A percentile compares a stretch with the other conserved stretches of the same genome.
These are phyloP conservation scores for Thermomucor indicae-seudaticae DNA, from an alignment of 371 early-diverging fungal species.

Conservation along the genomic window DNA sequence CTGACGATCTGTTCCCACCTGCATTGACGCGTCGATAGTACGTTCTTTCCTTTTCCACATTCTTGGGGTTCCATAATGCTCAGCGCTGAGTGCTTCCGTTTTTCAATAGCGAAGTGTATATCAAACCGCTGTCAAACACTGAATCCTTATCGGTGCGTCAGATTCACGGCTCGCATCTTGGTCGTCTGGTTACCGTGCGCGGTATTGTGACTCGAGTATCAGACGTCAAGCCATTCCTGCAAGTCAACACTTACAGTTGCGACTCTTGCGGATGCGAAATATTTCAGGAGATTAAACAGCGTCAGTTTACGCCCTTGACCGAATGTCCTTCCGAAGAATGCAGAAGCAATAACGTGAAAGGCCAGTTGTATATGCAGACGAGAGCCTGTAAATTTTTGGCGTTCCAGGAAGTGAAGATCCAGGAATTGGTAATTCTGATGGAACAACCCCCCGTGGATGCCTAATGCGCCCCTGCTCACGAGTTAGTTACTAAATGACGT, in stretches of 20 bases:
- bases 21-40: slow-evolving; percentile 85
- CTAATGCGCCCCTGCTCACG: background rate
- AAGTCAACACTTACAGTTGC: slow-evolving; percentile 94
- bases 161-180: slow-evolving; percentile 80
- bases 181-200: slow-evolving; percentile 85
- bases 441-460: background rate
- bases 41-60: slow-evolving; percentile 21
- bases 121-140: slow-evolving; percentile 70
- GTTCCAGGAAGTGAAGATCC: slow-evolving; percentile 95
- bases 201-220: slow-evolving; percentile 97
- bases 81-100: background rate
- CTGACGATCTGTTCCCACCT: slow-evolving; percentile 66
- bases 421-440: slow-evolving; percentile 75
- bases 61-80: background rate
- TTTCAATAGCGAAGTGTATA: slow-evolving; percentile 74
- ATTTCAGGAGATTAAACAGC: slow-evolving; percentile 91
- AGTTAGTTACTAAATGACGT: background rate
- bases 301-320: slow-evolving; percentile 82
- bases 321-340: slow-evolving; percentile 91
- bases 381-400: slow-evolving; percentile 93
- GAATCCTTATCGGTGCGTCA: slow-evolving; percentile 83
- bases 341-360: slow-evolving; percentile 79
- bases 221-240: slow-evolving; percentile 94
- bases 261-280: slow-evolving; percentile 97
- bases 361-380: slow-evolving; percentile 91